Conservation (phyloP, 805 yeast genomes). For the Saturnispora ahearnii region DNA sequence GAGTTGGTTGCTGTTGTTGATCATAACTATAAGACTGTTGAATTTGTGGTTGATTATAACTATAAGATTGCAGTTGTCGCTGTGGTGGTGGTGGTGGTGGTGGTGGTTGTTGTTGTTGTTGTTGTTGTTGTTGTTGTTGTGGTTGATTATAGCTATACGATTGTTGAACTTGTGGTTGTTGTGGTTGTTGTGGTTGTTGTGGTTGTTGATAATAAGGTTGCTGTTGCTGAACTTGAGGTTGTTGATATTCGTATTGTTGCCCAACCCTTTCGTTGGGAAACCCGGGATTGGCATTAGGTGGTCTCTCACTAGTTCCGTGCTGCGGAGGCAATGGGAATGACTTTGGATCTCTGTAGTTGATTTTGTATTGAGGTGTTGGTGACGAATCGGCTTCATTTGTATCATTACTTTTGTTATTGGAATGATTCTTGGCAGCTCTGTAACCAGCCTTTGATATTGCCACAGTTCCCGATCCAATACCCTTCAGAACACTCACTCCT, state of each 20-base stretch:
- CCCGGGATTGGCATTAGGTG: constrained; percentile 14
- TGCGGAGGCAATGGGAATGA: constrained; percentile 16
- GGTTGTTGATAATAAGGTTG: constrained; percentile 5
- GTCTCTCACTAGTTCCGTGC: constrained; percentile 10
- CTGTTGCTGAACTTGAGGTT: constrained; percentile 1
- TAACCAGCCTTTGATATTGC: constrained; percentile 40
- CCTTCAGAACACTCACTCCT: constrained; percentile 39
- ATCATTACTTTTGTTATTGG: constrained; percentile 16
- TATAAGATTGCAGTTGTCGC: constrained; percentile 10
- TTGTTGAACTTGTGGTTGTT: constrained; percentile 12
- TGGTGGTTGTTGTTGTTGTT: constrained; percentile 7
- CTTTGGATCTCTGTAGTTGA: constrained; percentile 17
- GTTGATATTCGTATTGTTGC: background rate
- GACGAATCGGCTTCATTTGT: constrained; percentile 6
- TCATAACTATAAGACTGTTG: constrained; percentile 8
- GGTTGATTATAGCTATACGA: constrained; percentile 12
- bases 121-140: constrained; percentile 10
- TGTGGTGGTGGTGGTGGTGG: constrained; percentile 7
- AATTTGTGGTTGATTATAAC: constrained; percentile 8
- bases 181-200: constrained; percentile 10
- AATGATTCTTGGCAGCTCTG: constrained; percentile 37
- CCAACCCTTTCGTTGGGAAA: constrained; percentile 5
- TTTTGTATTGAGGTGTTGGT: constrained; percentile 15
- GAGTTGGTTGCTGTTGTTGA: constrained; percentile 5
- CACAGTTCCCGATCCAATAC: constrained; percentile 42